Evolutionary conservation across 371 early-diverging fungal species (phyloP).

Genomic region (Homolaphlyctis polyrhiza): DNA sequence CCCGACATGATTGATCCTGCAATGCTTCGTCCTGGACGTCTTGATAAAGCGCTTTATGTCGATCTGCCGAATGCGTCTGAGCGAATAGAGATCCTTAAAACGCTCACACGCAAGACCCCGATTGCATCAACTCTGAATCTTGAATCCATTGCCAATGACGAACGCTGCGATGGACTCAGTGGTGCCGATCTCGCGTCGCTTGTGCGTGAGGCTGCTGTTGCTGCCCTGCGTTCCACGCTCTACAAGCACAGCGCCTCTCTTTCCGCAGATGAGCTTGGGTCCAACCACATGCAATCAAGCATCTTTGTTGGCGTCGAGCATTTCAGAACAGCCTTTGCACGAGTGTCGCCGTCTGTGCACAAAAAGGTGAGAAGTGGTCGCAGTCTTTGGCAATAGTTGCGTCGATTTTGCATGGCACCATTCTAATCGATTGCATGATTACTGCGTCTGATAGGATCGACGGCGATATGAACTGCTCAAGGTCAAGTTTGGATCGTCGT

Average conservation of each 20-base stretch:
- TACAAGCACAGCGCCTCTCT: constrained; percentile 5
- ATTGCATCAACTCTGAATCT: constrained; percentile 77
- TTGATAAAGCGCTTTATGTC: constrained; percentile 95
- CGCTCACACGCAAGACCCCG: constrained; percentile 77
- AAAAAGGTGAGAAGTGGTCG: constrained; percentile 52
- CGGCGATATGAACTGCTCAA: constrained; percentile 52
- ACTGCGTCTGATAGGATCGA: constrained; percentile 42
- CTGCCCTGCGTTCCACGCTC: constrained; percentile 66
- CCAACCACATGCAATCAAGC: constrained; percentile 5
- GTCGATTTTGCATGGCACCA: constrained; percentile 16
- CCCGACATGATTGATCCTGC: constrained; percentile 99
- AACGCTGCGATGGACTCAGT: constrained; percentile 73
- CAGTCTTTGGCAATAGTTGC: background rate
- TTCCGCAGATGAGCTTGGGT: background rate
- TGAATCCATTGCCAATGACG: constrained; percentile 64
- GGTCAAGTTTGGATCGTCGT: constrained; percentile 43
- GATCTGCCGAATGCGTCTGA: constrained; percentile 83
- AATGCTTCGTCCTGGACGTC: constrained; percentile 96
- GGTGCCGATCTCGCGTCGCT: constrained; percentile 96
- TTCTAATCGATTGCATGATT: constrained; percentile 24
- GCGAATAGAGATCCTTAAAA: constrained; percentile 83
- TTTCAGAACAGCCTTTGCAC: constrained; percentile 76
- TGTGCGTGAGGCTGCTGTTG: constrained; percentile 84
- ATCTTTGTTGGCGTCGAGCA: constrained; percentile 63
- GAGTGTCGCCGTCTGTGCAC: constrained; percentile 79